Percentiles rank a stretch among this genome's conserved stretches.
Evolutionary conservation across 768 basidiomycete species (phyloP).

Genomic region (Hypholoma fasciculare): DNA sequence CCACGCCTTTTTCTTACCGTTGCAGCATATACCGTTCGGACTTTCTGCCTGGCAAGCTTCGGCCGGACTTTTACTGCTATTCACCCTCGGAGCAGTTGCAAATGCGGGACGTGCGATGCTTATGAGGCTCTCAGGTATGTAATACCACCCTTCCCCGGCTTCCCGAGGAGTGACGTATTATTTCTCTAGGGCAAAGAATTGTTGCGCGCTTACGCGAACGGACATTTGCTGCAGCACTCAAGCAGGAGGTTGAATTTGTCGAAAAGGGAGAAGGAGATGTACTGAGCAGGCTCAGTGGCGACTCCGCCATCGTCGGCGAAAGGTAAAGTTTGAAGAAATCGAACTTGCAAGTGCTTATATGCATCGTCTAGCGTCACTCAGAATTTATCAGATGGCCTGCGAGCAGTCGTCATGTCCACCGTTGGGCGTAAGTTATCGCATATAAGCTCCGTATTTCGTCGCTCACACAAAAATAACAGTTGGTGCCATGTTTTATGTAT

Average conservation of each 20-base stretch:
- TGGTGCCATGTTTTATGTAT: slow-evolving; percentile 94
- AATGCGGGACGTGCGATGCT: slow-evolving; percentile 83
- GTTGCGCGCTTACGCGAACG: slow-evolving; percentile 83
- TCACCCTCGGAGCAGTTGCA: slow-evolving; percentile 84
- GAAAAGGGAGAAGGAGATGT: slow-evolving; percentile 94
- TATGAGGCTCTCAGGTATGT: slow-evolving; percentile 81
- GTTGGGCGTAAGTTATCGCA: slow-evolving; percentile 71
- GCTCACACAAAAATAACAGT: slow-evolving; percentile 42
- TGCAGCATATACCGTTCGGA: slow-evolving; percentile 75
- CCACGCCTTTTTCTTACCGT: not conserved
- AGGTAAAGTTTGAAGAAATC: slow-evolving; percentile 47
- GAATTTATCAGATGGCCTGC: slow-evolving; percentile 77
- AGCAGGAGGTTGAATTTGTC: slow-evolving; percentile 91
- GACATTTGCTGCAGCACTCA: slow-evolving; percentile 80
- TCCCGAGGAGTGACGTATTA: not conserved
- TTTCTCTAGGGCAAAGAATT: slow-evolving; percentile 72
- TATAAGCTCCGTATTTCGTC: not conserved
- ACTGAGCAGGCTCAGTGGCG: slow-evolving; percentile 85
- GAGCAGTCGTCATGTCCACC: slow-evolving; percentile 89
- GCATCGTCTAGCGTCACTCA: slow-evolving; percentile 59
- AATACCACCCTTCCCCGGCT: not conserved
- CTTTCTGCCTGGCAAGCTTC: slow-evolving; percentile 83
- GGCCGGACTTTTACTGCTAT: slow-evolving; percentile 65
- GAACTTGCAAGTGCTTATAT: slow-evolving; percentile 1
- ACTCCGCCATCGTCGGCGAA: slow-evolving; percentile 93